Base-by-base conservation (phyloP, 2,329 filamentous ascomycete species). In the Diaporthe sp. region DNA sequence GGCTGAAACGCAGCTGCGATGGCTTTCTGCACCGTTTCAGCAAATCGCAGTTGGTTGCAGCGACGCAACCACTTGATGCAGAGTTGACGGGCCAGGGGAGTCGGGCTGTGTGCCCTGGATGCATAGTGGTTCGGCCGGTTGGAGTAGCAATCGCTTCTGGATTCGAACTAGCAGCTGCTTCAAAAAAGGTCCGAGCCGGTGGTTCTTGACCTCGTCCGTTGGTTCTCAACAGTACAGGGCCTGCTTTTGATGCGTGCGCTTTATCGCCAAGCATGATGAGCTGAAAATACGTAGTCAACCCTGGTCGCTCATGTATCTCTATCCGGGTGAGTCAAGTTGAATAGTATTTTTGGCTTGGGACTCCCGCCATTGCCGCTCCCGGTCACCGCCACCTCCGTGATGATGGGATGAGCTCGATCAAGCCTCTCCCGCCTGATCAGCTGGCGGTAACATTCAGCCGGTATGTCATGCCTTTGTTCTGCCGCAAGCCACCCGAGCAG, bases 101-200 rank as follows among this genome's bases (percentile, higher is more conserved):
- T 25, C 47, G 63, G 47, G 47, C 32, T 25, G 10, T 19, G 32
- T 22, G 44, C 63, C 30, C 30, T 35, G 8, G 44, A 22, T 68
- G 63, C 63, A 68, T 53, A 39, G 61, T 51, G 17, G 44, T 66
- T 66, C 61, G 42, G 63, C 63, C 15, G 32, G 63, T 13, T 53
- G 44, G 63, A 51, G 63, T 68, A 68, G 63, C 47, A 68, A 51
- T 68, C 47, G 27, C 32, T 68, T 27, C 63, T 68, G 47, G 4
- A 68, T 68, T 39, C n/a, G 47, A 68, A 53, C 63, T 68, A 53
- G 63, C 39, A 39, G 8, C 63, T 68, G 63, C 63, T 68, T 68
- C 63, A 68, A 39, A 53, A 53, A 53, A 68, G 30, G 63, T 53
- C 63, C 63, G 47, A 68, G 47, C 63, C 47, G 63, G 22, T 53